These are phyloP conservation scores for Cyphellophora attinorum DNA, from an alignment of 2,329 filamentous ascomycete species.

Conservation along the genomic window DNA sequence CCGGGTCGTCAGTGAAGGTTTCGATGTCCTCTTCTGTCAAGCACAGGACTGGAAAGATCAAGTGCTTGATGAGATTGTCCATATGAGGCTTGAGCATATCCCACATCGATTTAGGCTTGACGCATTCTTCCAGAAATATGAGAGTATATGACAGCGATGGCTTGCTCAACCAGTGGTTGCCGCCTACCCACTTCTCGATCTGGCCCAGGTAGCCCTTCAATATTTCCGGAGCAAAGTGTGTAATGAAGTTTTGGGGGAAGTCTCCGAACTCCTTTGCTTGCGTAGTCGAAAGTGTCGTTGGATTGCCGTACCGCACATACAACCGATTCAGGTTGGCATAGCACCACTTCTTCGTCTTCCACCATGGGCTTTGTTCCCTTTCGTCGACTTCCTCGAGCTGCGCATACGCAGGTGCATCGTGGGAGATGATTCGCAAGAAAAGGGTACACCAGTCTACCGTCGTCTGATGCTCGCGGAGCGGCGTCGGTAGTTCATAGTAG, in stretches of 20 bases:
- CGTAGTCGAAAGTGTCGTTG: conserved; percentile 59
- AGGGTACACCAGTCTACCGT: conserved; percentile 95
- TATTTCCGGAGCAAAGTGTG: conserved; percentile 88
- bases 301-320: conserved; percentile 91
- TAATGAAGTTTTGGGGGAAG: conserved; percentile 84
- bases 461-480: conserved; percentile 66
- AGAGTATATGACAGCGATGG: conserved; percentile 88
- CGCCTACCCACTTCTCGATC: conserved; percentile 95
- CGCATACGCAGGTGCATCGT: conserved; percentile 67
- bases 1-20: conserved; percentile 86
- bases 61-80: conserved; percentile 83
- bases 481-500: conserved; percentile 79
- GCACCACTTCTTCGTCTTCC: conserved; percentile 99
- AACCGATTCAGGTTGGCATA: conserved; percentile 96
- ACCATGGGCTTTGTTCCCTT: conserved; percentile 92
- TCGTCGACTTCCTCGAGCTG: conserved; percentile 74
- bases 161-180: conserved; percentile 89
- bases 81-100: conserved; percentile 84
- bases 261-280: conserved; percentile 68
- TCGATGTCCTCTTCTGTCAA: conserved; percentile 86
- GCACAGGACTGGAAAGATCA: conserved; percentile 92
- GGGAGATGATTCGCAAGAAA: conserved; percentile 82
- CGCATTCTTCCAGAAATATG: conserved; percentile 92
- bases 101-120: conserved; percentile 97
- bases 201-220: conserved; percentile 88